These are phyloP conservation scores for Cyberlindnera mycetangii DNA, from an alignment of 805 yeast species.

Conservation along the genomic window DNA sequence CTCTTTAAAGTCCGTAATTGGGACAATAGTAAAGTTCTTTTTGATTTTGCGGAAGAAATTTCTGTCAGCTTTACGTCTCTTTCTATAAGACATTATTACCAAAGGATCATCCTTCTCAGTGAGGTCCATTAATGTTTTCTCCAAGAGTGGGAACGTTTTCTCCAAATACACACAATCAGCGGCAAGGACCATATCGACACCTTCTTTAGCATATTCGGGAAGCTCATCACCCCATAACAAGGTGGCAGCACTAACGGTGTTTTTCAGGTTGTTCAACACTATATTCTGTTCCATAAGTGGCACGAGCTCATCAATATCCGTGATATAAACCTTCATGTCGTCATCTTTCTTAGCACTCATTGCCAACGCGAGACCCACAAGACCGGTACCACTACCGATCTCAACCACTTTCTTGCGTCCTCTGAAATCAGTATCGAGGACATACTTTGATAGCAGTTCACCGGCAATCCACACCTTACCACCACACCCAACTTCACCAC, in stretches of 20 bases:
- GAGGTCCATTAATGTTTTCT: constrained; percentile 45
- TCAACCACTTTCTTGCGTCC: constrained; percentile 39
- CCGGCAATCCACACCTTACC: constrained; percentile 65
- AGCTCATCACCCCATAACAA: constrained; percentile 44
- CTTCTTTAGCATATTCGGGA: constrained; percentile 34
- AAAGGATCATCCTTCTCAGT: constrained; percentile 37
- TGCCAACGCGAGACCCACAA: constrained; percentile 44
- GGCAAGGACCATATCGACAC: constrained; percentile 47
- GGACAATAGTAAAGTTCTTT: constrained; percentile 32
- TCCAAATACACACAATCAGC: constrained; percentile 62
- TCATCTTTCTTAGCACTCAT: constrained; percentile 19
- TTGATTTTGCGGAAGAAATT: constrained; percentile 32
- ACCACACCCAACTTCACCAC: constrained; percentile 62
- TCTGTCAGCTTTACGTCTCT: constrained; percentile 45
- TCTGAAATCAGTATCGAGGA: constrained; percentile 28
- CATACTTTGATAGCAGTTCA: constrained; percentile 46
- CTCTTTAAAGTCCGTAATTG: constrained; percentile 32
- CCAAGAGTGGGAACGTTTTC: constrained; percentile 49
- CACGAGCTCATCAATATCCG: constrained; percentile 47
- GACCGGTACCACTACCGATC: constrained; percentile 58
- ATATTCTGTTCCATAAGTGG: constrained; percentile 47
- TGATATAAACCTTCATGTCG: constrained; percentile 39
- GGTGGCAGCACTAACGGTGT: constrained; percentile 38
- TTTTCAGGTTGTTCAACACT: constrained; percentile 35
- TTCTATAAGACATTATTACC: constrained; percentile 50